phyloP scores from a whole-genome alignment of 176 grass and related monocot genomes.

The Coix lacrymajobi region DNA sequence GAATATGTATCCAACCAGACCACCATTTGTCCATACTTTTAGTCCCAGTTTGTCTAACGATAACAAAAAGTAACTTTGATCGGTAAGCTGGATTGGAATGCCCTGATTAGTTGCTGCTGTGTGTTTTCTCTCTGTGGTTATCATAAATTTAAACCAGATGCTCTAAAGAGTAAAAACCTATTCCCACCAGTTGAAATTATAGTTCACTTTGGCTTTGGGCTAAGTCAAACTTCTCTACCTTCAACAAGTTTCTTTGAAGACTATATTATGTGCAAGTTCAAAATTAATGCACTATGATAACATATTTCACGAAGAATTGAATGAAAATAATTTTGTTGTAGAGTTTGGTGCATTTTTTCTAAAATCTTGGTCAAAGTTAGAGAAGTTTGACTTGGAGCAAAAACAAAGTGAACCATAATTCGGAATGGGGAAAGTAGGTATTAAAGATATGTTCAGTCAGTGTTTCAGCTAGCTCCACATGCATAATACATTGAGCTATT shows the following conservation, averaged over 20 bases:
- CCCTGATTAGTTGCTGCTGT: not conserved
- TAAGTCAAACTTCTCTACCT: not conserved
- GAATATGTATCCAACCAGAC: not conserved
- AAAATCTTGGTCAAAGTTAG: not conserved
- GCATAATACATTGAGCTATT: not conserved
- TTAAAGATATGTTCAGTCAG: not conserved
- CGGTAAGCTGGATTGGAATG: not conserved
- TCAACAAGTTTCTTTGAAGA: not conserved
- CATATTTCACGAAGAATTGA: not conserved
- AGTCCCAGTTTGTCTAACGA: not conserved
- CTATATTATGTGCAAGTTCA: not conserved
- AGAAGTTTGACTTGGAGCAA: not conserved
- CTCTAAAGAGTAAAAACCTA: not conserved
- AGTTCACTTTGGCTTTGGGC: not conserved
- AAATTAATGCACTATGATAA: not conserved
- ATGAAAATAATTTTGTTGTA: not conserved
- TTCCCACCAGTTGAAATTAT: not conserved
- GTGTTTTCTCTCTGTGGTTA: not conserved
- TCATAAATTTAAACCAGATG: not conserved
- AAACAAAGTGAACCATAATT: not conserved
- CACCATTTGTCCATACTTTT: not conserved
- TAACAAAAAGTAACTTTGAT: not conserved
- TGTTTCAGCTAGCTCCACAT: not conserved
- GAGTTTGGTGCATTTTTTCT: not conserved
- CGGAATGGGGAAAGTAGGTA: not conserved